A percentile compares a stretch with the other conserved stretches of the same genome.
Evolutionary conservation across 768 basidiomycete genomes (phyloP).

Genomic region (Boletus subcaerulescens): DNA sequence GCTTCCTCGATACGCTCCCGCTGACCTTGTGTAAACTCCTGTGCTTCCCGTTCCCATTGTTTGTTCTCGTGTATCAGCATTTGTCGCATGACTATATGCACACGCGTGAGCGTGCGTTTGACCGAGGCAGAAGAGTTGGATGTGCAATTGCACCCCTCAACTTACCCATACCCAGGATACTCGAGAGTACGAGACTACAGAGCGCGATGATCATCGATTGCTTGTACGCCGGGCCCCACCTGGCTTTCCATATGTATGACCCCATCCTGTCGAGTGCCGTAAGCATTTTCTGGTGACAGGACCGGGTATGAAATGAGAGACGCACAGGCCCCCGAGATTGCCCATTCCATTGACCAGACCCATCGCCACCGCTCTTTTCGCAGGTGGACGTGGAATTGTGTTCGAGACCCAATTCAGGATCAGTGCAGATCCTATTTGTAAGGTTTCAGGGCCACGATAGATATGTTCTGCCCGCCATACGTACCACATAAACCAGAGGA

Average conservation of each 20-base stretch:
- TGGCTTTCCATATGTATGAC: conserved; percentile 58
- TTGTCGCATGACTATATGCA: conserved; percentile 40
- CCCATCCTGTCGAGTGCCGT: conserved; percentile 41
- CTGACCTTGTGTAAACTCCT: conserved; percentile 41
- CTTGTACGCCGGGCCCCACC: conserved; percentile 63
- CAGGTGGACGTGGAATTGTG: conserved; percentile 58
- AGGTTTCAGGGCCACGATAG: background rate
- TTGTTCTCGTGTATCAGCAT: conserved; percentile 51
- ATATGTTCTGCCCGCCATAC: background rate
- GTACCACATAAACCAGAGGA: conserved; percentile 49
- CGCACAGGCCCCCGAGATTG: conserved; percentile 57
- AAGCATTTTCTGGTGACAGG: background rate
- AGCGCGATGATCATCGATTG: conserved; percentile 56
- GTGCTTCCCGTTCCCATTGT: conserved; percentile 48
- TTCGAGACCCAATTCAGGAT: conserved; percentile 63
- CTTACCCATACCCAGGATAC: conserved; percentile 35
- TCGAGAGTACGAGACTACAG: conserved; percentile 31
- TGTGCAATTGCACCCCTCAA: background rate
- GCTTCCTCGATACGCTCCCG: conserved; percentile 54
- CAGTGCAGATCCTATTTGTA: conserved; percentile 36
- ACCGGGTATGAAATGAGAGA: background rate
- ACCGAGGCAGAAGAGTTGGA: too few species aligned
- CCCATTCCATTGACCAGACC: conserved; percentile 60
- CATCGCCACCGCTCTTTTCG: conserved; percentile 51
- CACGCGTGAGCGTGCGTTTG: background rate